Conservation (phyloP, 2,329 filamentous ascomycete genomes). For the Parafenestella ontariensis region DNA sequence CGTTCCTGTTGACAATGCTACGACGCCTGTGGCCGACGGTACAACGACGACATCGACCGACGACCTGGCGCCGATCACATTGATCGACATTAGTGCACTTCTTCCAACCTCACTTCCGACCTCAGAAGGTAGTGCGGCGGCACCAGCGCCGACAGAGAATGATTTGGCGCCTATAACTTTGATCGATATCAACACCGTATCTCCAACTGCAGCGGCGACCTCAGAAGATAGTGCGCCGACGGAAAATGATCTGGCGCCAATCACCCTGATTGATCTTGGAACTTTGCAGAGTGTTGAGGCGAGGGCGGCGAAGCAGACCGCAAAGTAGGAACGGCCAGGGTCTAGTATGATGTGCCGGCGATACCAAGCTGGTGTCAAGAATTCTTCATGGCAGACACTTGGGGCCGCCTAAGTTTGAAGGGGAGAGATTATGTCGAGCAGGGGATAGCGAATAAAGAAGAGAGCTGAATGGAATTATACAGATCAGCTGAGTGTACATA, state of each 20-base stretch:
- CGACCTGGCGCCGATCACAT: background rate
- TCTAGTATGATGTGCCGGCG: too few relatives aligned
- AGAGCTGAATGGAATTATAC: too few relatives aligned
- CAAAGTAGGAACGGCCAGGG: too few relatives aligned
- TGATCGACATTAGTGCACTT: conserved; percentile 6
- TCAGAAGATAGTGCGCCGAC: background rate
- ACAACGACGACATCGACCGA: background rate
- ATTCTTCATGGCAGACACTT: too few relatives aligned
- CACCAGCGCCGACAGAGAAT: background rate
- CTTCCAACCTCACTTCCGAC: conserved; percentile 1
- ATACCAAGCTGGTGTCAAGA: too few relatives aligned
- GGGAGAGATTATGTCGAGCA: too few relatives aligned
- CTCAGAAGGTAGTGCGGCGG: background rate
- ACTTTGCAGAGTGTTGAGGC: conserved; percentile 9
- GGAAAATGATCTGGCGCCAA: background rate
- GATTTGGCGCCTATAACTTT: background rate
- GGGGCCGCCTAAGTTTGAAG: too few relatives aligned
- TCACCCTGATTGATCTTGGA: conserved; percentile 1
- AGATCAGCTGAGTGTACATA: too few relatives aligned
- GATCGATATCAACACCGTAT: conserved; percentile 11
- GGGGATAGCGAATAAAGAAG: too few relatives aligned
- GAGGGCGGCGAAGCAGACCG: background rate
- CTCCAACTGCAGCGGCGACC: background rate
- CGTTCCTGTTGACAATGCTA: background rate
- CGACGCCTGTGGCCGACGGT: background rate